Base-by-base conservation (phyloP, 2,329 filamentous ascomycete genomes). In the Clonostachys solani region DNA sequence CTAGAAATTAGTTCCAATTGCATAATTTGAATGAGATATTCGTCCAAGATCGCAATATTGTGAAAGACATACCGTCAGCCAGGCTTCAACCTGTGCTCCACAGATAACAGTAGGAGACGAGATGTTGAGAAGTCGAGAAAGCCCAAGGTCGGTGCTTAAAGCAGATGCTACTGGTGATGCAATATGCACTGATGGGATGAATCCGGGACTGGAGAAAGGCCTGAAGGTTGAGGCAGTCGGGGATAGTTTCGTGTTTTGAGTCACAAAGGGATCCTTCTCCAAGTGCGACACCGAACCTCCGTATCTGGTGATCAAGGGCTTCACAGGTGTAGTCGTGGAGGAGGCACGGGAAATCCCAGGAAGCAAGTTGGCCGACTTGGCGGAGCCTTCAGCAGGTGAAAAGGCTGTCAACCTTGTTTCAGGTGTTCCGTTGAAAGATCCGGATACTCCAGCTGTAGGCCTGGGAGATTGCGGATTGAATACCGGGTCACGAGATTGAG, bases 381-480 rank as follows among this genome's bases (percentile, higher is more conserved):
- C 63, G 13, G 74, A 73, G 45, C 64, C 48, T 38, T 81, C 79
- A 15, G 81, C 77, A 1, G 83, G 82, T 5, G 83, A 87, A 58
- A 86, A 86, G 6, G 77, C 67, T 6, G 83, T 84, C 40, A 84
- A 54, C 44, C 76, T 78, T 8, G 83, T 86, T 49, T 85, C 81
- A 0, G 84, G 84, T 6, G 85, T 87, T 15, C 75, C 78, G 54
- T 80, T 75, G 57, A 73, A 75, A 12, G 83, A 84, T 45, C 80
- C 78, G 33, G 71, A 72, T 17, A 68, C 72, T 42, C 73, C 77
- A 46, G 60, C 69, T 2, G 76, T 77, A 1, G 78, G 80, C 48
- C 67, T 71, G 41, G 78, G 75, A 4, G 78, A 80, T 33, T 72
- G 62, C 6, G 69, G 66, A 54, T 71, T 69, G 56, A 69, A 71